Conservation (phyloP, 805 yeast genomes). For the Yarrowia sp. region DNA sequence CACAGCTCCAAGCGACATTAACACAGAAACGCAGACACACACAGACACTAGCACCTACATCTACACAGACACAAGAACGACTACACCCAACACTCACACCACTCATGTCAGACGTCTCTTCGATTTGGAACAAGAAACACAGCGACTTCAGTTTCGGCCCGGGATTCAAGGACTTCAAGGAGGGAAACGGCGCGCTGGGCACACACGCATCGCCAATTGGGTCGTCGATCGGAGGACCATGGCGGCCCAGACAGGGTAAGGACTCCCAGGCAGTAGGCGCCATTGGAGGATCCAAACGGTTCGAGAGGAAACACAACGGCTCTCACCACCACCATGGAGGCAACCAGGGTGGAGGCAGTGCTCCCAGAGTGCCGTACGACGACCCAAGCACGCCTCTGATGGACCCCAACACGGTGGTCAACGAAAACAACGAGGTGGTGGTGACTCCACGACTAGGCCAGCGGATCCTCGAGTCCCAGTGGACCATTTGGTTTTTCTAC, state of each 20-base stretch:
- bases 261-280: conserved; percentile 23
- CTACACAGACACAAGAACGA: neutral
- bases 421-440: conserved; percentile 37
- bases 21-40: neutral
- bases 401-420: conserved; percentile 34
- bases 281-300: conserved; percentile 32
- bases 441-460: conserved; percentile 42
- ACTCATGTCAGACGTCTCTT: conserved; percentile 35
- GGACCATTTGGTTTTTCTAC: conserved; percentile 49
- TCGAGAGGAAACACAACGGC: conserved; percentile 25
- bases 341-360: conserved; percentile 18
- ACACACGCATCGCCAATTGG: conserved; percentile 69
- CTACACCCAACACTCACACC: neutral
- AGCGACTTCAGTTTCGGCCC: conserved; percentile 35
- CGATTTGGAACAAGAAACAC: conserved; percentile 38
- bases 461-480: conserved; percentile 42
- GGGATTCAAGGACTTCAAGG: conserved; percentile 79
- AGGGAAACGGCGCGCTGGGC: conserved; percentile 87
- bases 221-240: conserved; percentile 30
- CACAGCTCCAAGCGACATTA: conserved; percentile 10
- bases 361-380: conserved; percentile 30
- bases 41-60: too few species aligned
- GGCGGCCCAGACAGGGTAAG: conserved; percentile 17
- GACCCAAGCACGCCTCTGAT: conserved; percentile 27
- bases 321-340: conserved; percentile 25